Percentiles rank a stretch among this genome's conserved stretches.
These are phyloP conservation scores for Tilletia indica DNA, from an alignment of 1,284 basidiomycete species.

Conservation along the genomic window DNA sequence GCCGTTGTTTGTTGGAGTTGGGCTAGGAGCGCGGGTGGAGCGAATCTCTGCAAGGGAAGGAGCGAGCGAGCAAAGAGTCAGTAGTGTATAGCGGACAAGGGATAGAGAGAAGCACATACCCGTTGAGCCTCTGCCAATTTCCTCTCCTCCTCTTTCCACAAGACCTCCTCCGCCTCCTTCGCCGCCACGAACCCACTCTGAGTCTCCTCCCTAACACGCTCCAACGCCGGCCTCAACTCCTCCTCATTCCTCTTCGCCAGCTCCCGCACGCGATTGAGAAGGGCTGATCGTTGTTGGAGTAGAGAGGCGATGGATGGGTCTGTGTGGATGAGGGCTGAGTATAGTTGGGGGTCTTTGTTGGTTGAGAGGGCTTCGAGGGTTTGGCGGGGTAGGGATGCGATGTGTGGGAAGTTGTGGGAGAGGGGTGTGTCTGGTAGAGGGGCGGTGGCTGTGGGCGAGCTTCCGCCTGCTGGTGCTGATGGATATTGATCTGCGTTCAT, in stretches of 20 bases:
- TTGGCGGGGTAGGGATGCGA: conserved; percentile 1
- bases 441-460: neutral
- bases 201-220: neutral
- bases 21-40: conserved; percentile 5
- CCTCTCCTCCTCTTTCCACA: conserved; percentile 5
- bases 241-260: conserved; percentile 5
- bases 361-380: conserved; percentile 11
- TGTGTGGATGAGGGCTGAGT: conserved; percentile 15
- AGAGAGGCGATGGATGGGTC: conserved; percentile 4
- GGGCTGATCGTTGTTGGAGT: conserved; percentile 1
- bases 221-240: neutral
- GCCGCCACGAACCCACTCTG: neutral
- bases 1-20: conserved; percentile 13
- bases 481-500: too few species aligned
- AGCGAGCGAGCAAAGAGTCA: neutral
- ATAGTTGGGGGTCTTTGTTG: conserved; percentile 4
- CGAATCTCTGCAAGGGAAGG: conserved; percentile 9
- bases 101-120: neutral
- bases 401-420: conserved; percentile 11
- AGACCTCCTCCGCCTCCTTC: conserved; percentile 5
- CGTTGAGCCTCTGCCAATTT: conserved; percentile 8
- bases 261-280: neutral
- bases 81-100: neutral
- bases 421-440: conserved; percentile 8
- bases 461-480: neutral